Percentiles rank a stretch among this genome's conserved stretches.
These are phyloP conservation scores for Miscanthus sacchariflorus DNA, from an alignment of 202 grass and related monocot genomes.

Conservation along the genomic window DNA sequence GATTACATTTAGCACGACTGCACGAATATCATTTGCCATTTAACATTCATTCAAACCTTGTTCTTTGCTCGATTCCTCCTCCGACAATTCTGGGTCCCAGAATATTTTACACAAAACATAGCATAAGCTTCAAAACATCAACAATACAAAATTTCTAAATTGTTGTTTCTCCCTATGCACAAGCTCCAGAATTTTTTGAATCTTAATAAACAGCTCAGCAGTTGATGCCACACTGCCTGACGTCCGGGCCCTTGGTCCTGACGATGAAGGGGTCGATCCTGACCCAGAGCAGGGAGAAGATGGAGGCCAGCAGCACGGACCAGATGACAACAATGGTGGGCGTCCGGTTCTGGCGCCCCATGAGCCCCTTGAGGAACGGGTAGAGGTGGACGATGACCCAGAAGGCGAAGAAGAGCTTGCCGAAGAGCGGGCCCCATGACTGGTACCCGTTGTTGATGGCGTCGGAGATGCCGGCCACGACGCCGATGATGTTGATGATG, in stretches of 20 bases:
- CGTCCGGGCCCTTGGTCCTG: constrained; percentile 84
- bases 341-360: constrained; percentile 93
- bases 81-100: constrained; percentile 40
- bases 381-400: constrained; percentile 99
- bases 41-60: constrained; percentile 37
- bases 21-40: constrained; percentile 25
- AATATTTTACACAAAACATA: constrained; percentile 53
- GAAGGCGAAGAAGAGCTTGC: constrained; percentile 95
- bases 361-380: constrained; percentile 97
- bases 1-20: not conserved
- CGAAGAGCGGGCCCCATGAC: constrained; percentile 89
- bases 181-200: constrained; percentile 38
- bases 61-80: constrained; percentile 44
- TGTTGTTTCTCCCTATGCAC: constrained; percentile 47
- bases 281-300: constrained; percentile 98
- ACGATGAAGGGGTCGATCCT: constrained; percentile 87
- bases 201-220: constrained; percentile 51
- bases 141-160: constrained; percentile 54
- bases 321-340: constrained; percentile 95
- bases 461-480: constrained; percentile 89
- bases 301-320: constrained; percentile 88
- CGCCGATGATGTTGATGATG: constrained; percentile 94
- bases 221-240: constrained; percentile 92
- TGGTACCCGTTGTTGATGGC: constrained; percentile 95
- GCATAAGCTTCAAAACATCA: constrained; percentile 33